Evolutionary conservation across 2,329 filamentous ascomycete genomes (phyloP), one percentile per base, ranked within the genome.

Genomic region (Paecilomyces niveus): DNA sequence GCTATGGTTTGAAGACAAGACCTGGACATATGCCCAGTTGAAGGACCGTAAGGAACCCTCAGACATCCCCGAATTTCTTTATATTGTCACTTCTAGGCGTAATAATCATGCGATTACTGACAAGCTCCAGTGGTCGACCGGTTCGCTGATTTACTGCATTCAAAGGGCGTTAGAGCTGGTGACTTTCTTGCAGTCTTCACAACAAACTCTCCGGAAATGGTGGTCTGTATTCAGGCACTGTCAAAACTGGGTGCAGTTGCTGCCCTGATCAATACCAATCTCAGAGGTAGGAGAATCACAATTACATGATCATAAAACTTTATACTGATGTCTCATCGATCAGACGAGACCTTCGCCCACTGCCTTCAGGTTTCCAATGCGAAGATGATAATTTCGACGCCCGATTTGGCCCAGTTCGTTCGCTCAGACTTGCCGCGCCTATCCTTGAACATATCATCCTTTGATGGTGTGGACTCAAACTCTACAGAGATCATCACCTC

Each of bases 151-250:
- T 66, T 77, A 26, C 65, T 81, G 26, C 70, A 74, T 55, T 63
- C 62, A 3, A 69, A 72, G 55, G 74, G 70, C 9, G 64, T 80
- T 13, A 64, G 66, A 29, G 56, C 69, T 0, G 74, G 74, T 1
- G 77, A 80, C 59, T 74, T 73, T 52, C 73, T 81, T 15, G 77
- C 72, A 3, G 72, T 81, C 1, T 81, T 79, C 65, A 78, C 73
- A 54, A 76, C 72, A 11, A 81, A 81, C 60, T 80, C 77, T 0
- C 78, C 77, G 0, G 79, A 81, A 61, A 80, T 81, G 76, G 70
- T 80, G 1, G 68, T 80, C 18, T 67, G 68, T 1, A 68, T 76
- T 13, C 72, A 77, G 53, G 78, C 78, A 0, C 65, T 81, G n/a
- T 73, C 76, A 0, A 80, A 78, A 59, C 58, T 81, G 35, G 77